Evolutionary conservation across 2,329 filamentous ascomycete species (phyloP).

Genomic region (Penicillium frequentans): DNA sequence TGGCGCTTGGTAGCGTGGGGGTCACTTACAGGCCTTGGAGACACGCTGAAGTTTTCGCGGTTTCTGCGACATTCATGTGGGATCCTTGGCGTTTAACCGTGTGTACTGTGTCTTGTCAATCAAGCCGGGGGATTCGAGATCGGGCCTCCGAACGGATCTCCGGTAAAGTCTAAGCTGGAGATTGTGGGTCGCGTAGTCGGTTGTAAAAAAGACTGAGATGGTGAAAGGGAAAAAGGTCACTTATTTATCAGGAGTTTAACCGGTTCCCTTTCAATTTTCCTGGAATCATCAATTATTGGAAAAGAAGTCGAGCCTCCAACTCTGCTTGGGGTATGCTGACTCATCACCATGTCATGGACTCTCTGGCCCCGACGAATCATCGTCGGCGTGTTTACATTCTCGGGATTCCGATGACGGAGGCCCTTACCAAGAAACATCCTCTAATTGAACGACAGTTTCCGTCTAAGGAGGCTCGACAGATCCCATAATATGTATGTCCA

Average conservation of each 20-base stretch:
- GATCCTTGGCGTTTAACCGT: not conserved
- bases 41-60: slow-evolving; percentile 28
- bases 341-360: slow-evolving; percentile 7
- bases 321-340: not conserved
- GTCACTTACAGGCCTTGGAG: slow-evolving; percentile 26
- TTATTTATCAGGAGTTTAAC: slow-evolving; percentile 1
- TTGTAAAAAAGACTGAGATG: not conserved
- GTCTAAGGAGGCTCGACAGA: not conserved
- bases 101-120: not conserved
- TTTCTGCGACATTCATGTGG: slow-evolving; percentile 27
- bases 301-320: not conserved
- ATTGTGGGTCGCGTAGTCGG: not conserved
- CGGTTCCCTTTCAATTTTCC: not conserved
- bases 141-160: not conserved
- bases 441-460: too few relatives aligned
- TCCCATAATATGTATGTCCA: not conserved
- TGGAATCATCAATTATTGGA: not conserved
- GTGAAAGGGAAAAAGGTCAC: slow-evolving; percentile 8
- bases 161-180: not conserved
- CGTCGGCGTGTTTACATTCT: not conserved
- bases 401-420: not conserved
- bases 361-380: not conserved
- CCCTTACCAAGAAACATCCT: not conserved
- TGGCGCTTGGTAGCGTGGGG: not conserved
- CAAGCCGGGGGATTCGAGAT: not conserved